Conservation (phyloP, 2,329 filamentous ascomycete species). For the Colletotrichum theobromicola region DNA sequence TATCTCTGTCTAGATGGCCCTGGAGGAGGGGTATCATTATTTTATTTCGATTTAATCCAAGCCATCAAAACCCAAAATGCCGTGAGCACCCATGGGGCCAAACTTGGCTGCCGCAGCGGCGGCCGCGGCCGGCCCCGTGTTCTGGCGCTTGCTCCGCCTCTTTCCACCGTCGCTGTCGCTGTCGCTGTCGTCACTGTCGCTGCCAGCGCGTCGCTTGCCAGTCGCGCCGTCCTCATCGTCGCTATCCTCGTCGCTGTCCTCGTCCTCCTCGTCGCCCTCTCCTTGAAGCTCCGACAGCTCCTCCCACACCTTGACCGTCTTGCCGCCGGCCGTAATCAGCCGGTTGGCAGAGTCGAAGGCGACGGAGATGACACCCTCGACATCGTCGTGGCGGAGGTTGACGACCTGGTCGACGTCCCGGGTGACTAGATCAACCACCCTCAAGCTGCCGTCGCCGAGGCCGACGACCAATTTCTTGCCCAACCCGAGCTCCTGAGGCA, state of each 20-base stretch:
- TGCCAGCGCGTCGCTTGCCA: slow-evolving; percentile 53
- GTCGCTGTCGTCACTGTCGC: slow-evolving; percentile 49
- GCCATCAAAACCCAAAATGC: slow-evolving; percentile 55
- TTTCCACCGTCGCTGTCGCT: slow-evolving; percentile 52
- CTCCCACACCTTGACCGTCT: slow-evolving; percentile 92
- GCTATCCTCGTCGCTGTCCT: slow-evolving; percentile 46
- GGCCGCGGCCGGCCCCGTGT: slow-evolving; percentile 34
- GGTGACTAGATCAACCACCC: slow-evolving; percentile 75
- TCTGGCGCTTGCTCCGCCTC: slow-evolving; percentile 50
- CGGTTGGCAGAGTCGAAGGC: slow-evolving; percentile 85
- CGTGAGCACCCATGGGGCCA: slow-evolving; percentile 56
- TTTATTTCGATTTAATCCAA: slow-evolving; percentile 40
- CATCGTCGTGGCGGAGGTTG: slow-evolving; percentile 76
- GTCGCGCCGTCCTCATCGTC: slow-evolving; percentile 48
- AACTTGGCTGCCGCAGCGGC: slow-evolving; percentile 44
- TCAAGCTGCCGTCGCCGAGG: slow-evolving; percentile 79
- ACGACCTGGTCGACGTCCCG: slow-evolving; percentile 73
- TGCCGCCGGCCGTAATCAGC: slow-evolving; percentile 88
- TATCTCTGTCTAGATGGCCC: background rate
- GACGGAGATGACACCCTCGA: slow-evolving; percentile 83
- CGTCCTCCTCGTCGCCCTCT: slow-evolving; percentile 53
- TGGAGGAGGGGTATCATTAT: slow-evolving; percentile 22
- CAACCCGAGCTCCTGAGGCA: slow-evolving; percentile 73
- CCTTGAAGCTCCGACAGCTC: slow-evolving; percentile 65
- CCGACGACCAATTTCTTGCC: slow-evolving; percentile 81